A percentile compares a stretch with the other conserved stretches of the same genome.
Evolutionary conservation across 768 basidiomycete genomes (phyloP).

Genomic region (Exsudoporus frostii): DNA sequence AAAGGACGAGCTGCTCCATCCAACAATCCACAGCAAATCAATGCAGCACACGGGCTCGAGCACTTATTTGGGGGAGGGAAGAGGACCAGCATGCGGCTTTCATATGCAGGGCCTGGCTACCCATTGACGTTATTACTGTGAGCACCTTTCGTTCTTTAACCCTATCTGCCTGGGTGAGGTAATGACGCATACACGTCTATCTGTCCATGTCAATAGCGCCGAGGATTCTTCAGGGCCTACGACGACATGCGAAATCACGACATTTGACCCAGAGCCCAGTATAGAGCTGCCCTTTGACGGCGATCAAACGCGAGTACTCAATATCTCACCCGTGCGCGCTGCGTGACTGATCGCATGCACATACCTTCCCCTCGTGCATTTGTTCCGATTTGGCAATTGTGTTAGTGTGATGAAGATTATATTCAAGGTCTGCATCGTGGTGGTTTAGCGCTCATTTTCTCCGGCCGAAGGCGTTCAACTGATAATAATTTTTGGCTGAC

Average conservation of each 20-base stretch:
- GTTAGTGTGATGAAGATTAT: slow-evolving; percentile 75
- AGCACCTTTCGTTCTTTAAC: slow-evolving; percentile 27
- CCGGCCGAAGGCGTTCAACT: background rate
- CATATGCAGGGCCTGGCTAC: slow-evolving; percentile 73
- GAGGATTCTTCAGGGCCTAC: slow-evolving; percentile 81
- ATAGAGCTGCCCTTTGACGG: slow-evolving; percentile 78
- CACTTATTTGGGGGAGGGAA: slow-evolving; percentile 52
- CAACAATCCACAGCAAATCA: slow-evolving; percentile 19
- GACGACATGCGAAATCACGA: slow-evolving; percentile 83
- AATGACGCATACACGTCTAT: slow-evolving; percentile 2
- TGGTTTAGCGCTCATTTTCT: background rate
- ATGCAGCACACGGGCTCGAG: slow-evolving; percentile 42
- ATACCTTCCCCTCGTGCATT: background rate
- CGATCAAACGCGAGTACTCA: slow-evolving; percentile 48
- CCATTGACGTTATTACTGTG: slow-evolving; percentile 79
- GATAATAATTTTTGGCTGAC: background rate
- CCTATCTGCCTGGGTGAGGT: background rate
- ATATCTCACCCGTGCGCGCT: background rate
- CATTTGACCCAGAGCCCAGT: slow-evolving; percentile 79
- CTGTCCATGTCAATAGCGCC: slow-evolving; percentile 41
- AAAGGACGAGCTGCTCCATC: slow-evolving; percentile 10
- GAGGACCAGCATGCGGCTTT: slow-evolving; percentile 82
- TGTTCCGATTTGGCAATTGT: background rate
- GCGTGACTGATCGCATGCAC: slow-evolving; percentile 7
- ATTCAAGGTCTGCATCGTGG: slow-evolving; percentile 56